Conservation (phyloP, 1,139 yeast species). For the Hyphopichia khmerensis region DNA sequence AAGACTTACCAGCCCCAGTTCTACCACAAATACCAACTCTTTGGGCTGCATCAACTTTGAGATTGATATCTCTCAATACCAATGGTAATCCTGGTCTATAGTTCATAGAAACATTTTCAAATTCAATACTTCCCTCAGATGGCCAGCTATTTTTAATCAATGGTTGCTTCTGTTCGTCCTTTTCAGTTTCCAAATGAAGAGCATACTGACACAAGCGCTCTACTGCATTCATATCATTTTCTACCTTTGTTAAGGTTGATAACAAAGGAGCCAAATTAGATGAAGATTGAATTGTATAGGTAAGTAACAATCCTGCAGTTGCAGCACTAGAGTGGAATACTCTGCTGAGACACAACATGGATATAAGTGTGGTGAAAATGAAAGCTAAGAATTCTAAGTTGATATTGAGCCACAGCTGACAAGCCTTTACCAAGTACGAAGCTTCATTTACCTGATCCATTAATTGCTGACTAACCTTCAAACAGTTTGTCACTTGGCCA, state of each 20-base stretch:
- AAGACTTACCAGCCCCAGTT: slow-evolving; percentile 67
- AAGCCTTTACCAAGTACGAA: slow-evolving; percentile 22
- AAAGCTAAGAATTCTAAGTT: slow-evolving; percentile 24
- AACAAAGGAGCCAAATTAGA: slow-evolving; percentile 24
- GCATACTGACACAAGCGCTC: slow-evolving; percentile 29
- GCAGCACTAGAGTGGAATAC: slow-evolving; percentile 25
- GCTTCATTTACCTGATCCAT: slow-evolving; percentile 27
- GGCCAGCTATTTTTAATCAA: slow-evolving; percentile 8
- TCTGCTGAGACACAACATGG: slow-evolving; percentile 23
- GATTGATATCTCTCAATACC: slow-evolving; percentile 19
- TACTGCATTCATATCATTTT: slow-evolving; percentile 30
- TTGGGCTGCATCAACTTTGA: slow-evolving; percentile 35
- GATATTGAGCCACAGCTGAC: slow-evolving; percentile 27
- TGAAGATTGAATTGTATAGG: slow-evolving; percentile 24
- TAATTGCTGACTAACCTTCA: slow-evolving; percentile 17
- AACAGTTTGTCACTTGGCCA: slow-evolving; percentile 16
- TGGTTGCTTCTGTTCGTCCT: slow-evolving; percentile 43
- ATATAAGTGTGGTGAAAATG: slow-evolving; percentile 19
- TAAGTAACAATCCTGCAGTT: slow-evolving; percentile 26
- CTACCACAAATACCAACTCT: slow-evolving; percentile 64
- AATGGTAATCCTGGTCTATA: slow-evolving; percentile 19
- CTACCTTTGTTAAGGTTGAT: slow-evolving; percentile 26
- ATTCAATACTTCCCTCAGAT: slow-evolving; percentile 11
- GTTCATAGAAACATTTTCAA: slow-evolving; percentile 15
- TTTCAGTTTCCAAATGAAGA: slow-evolving; percentile 53